Evolutionary conservation across 345 rosid genomes (phyloP), one percentile per base, ranked within the genome.

Genomic region (Rubroshorea leprosula): DNA sequence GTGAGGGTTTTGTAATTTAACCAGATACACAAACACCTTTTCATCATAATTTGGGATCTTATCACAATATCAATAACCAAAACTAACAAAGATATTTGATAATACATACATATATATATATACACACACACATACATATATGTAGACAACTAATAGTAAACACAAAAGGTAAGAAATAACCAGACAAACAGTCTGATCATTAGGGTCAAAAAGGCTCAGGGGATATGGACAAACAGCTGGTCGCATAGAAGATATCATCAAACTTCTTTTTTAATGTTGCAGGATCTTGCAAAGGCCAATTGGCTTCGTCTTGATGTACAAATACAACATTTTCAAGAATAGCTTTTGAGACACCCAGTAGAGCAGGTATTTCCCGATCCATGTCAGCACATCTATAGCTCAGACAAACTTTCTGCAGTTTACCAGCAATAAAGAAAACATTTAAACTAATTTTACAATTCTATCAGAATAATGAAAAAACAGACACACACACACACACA

Each of bases 281-380:
- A 70, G 97, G 86, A 68, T 92, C 98, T 75, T 92, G 98, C 72
- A 86, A 70, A 57, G 98, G 97, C 97, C 98, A 92, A 57, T 85
- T 92, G 29, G 97, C 86, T 74, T 92, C 98, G 60, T 92, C 98
- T 83, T 92, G 98, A 60, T 89, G 98, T 61, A 83, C 98, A 72
- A 92, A 92, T 66, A 92, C 79, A 63, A 92, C 97, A 79, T 92
- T 92, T 57, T 92, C 98, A 47, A 92, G 76, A 60, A 92, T 74
- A 61, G 98, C 98, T 72, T 89, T 92, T 35, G 98, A 92, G 59
- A 92, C 97, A 63, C 97, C 96, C 98, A 92, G 89, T 66, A 92
- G 65, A 64, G 96, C 98, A 17, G 98, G 97, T 63, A 92, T 78
- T 77, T 92, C 96, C 58, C 96, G 75, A 61, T 92, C 98, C 97